Conservation (phyloP, 2,329 filamentous ascomycete species). For the Xylaria sp. region DNA sequence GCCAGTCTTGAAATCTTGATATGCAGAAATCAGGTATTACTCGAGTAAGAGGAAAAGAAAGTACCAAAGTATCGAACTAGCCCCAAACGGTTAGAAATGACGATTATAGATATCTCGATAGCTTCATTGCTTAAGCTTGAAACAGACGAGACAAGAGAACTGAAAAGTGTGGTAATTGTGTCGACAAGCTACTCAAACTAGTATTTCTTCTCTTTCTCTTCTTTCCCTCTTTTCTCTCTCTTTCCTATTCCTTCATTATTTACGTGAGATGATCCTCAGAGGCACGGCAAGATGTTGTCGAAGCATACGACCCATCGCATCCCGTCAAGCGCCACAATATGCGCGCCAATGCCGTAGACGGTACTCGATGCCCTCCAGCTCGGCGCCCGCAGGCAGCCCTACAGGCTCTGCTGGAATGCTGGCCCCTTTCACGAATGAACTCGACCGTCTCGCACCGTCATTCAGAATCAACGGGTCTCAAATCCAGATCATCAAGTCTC, state of each 20-base stretch:
- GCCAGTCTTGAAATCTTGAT: neutral
- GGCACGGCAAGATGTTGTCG: conserved; percentile 46
- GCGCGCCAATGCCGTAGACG: conserved; percentile 53
- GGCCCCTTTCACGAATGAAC: conserved; percentile 71
- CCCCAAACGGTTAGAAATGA: neutral
- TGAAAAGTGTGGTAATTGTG: conserved; percentile 3
- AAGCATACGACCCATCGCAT: conserved; percentile 43
- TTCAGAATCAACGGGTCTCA: conserved; percentile 87
- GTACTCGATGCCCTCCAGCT: conserved; percentile 54
- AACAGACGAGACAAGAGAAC: neutral
- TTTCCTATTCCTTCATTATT: neutral
- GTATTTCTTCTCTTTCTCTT: neutral
- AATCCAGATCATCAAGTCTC: conserved; percentile 81
- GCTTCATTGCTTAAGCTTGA: conserved; percentile 2
- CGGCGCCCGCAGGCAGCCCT: conserved; percentile 43
- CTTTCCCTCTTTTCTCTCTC: neutral
- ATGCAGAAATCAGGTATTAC: neutral
- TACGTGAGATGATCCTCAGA: conserved; percentile 46
- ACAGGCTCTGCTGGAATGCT: conserved; percentile 56
- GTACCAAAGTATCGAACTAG: conserved; percentile 8
- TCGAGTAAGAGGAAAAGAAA: neutral
- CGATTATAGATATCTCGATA: neutral
- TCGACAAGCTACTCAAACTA: neutral
- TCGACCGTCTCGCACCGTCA: conserved; percentile 90
- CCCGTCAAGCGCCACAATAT: conserved; percentile 39